Evolutionary conservation across 2,329 filamentous ascomycete species (phyloP).

Genomic region (Plectosphaerella plurivora): DNA sequence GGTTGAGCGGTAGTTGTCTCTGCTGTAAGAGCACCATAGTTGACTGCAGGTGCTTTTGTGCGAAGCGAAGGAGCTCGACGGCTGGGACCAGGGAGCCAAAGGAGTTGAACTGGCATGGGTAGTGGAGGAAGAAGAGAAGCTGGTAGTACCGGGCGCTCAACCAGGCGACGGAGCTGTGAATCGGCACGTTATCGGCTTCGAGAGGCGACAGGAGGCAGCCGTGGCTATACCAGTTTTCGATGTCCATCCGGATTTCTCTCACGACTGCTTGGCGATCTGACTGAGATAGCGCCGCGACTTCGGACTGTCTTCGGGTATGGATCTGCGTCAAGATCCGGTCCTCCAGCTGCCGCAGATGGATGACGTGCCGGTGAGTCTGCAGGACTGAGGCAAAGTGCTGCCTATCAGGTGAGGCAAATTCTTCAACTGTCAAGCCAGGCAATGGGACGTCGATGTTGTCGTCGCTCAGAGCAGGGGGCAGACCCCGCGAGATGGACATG

Average conservation of each 20-base stretch:
- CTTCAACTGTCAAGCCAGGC: constrained; percentile 38
- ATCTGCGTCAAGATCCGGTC: constrained; percentile 32
- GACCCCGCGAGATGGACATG: constrained; percentile 34
- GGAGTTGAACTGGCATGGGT: constrained; percentile 34
- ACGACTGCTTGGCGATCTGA: constrained; percentile 26
- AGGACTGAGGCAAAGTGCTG: constrained; percentile 32
- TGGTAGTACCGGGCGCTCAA: constrained; percentile 37
- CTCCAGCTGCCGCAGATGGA: constrained; percentile 38
- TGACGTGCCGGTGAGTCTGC: constrained; percentile 39
- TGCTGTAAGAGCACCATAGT: constrained; percentile 36
- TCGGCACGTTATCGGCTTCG: constrained; percentile 37
- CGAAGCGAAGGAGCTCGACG: constrained; percentile 29
- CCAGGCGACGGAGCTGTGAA: constrained; percentile 40
- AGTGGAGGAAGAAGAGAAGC: constrained; percentile 37
- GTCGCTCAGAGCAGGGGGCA: constrained; percentile 33
- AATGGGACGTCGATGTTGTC: constrained; percentile 34
- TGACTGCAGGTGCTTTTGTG: constrained; percentile 36
- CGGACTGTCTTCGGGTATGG: constrained; percentile 23
- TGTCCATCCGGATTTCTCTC: constrained; percentile 31
- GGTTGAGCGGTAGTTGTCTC: constrained; percentile 36
- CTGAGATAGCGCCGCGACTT: constrained; percentile 22
- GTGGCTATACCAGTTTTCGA: constrained; percentile 42
- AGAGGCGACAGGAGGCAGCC: constrained; percentile 37
- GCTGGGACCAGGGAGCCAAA: constrained; percentile 21
- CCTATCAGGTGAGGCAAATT: constrained; percentile 34